A percentile compares a stretch with the other conserved stretches of the same genome.
Evolutionary conservation across 441 rosid genomes (phyloP).

Genomic region (Codiaeum variegatum): DNA sequence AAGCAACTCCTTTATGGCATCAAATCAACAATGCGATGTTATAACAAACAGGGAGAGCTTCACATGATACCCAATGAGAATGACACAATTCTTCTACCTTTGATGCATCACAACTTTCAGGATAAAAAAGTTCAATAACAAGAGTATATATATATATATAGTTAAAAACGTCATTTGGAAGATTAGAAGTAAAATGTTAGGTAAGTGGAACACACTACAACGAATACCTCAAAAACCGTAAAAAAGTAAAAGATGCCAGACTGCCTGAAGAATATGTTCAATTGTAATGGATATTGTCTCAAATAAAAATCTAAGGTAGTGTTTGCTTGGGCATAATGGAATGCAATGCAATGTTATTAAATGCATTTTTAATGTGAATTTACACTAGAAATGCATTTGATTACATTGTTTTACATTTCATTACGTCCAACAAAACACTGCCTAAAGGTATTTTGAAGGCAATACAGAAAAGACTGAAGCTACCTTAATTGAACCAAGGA

Average conservation of each 20-base stretch:
- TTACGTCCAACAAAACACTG: too few species aligned
- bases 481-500: constrained; percentile 98
- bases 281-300: not conserved
- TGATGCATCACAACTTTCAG: not conserved
- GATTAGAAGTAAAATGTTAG: not conserved
- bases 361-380: too few species aligned
- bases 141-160: not conserved
- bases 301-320: too few species aligned
- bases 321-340: too few species aligned
- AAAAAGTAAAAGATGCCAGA: not conserved
- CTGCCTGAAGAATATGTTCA: not conserved
- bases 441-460: not conserved
- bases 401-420: too few species aligned
- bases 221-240: not conserved
- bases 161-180: not conserved
- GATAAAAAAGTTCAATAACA: not conserved
- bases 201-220: not conserved
- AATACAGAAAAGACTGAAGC: constrained; percentile 11
- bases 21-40: not conserved
- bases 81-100: not conserved
- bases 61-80: not conserved
- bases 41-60: not conserved
- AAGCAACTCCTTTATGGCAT: not conserved
- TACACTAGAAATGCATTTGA: too few species aligned
- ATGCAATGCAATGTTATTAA: too few species aligned